A percentile compares a stretch with the other conserved stretches of the same genome.
Conservation (phyloP, 202 grass and related monocot genomes). For the Setaria italica region DNA sequence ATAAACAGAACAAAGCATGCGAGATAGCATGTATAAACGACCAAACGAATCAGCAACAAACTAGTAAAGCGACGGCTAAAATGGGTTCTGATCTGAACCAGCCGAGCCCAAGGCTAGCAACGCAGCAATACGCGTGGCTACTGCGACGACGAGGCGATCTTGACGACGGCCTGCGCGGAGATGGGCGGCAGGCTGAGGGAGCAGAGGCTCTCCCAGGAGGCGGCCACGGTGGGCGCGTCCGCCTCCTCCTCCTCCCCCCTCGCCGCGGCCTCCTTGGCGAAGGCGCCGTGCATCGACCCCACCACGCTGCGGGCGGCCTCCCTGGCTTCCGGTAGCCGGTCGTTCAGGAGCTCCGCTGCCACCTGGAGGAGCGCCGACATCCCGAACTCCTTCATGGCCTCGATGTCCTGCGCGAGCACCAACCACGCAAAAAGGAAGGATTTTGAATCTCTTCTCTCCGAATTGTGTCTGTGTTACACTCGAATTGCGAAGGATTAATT, state of each 20-base stretch:
- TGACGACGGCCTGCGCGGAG: constrained; percentile 69
- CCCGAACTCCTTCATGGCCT: constrained; percentile 76
- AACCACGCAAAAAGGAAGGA: neutral
- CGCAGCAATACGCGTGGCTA: neutral
- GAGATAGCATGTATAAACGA: constrained; percentile 56
- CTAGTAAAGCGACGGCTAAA: neutral
- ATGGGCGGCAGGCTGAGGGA: constrained; percentile 80
- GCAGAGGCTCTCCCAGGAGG: constrained; percentile 79
- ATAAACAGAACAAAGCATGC: constrained; percentile 40
- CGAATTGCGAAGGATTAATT: neutral
- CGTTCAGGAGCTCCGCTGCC: constrained; percentile 77
- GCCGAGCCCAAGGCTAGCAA: neutral
- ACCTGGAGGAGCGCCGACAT: constrained; percentile 70
- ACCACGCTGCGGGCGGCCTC: constrained; percentile 80
- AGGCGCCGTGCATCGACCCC: constrained; percentile 57
- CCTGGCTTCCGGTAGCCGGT: constrained; percentile 84
- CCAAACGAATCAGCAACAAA: neutral
- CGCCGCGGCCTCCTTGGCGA: constrained; percentile 47
- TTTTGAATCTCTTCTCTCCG: neutral
- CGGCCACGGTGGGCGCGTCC: constrained; percentile 10
- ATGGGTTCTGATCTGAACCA: neutral
- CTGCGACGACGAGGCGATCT: constrained; percentile 55
- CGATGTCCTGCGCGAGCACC: constrained; percentile 51
- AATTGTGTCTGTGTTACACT: too few relatives aligned
- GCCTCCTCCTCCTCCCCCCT: constrained; percentile 1